Evolutionary conservation across 2,329 filamentous ascomycete genomes (phyloP).

Genomic region (Lachnellula subtilissima): DNA sequence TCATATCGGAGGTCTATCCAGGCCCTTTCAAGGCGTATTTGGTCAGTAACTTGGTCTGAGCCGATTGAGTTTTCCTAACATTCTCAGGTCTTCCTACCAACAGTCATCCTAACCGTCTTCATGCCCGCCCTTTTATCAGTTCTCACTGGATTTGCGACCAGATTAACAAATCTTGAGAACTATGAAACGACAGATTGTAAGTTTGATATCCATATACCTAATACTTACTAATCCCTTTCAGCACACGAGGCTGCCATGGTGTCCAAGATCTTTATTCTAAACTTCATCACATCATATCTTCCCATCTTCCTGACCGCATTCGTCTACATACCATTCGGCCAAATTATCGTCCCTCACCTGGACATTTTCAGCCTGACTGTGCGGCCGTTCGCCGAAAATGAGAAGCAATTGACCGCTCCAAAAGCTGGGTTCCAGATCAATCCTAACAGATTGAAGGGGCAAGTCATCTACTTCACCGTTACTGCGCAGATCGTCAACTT

Average conservation of each 20-base stretch:
- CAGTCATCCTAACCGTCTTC: slow-evolving; percentile 74
- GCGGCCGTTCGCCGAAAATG: slow-evolving; percentile 68
- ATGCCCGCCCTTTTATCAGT: slow-evolving; percentile 74
- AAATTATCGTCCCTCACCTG: slow-evolving; percentile 76
- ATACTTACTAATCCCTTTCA: slow-evolving; percentile 29
- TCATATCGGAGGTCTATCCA: slow-evolving; percentile 89
- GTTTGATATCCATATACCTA: neutral
- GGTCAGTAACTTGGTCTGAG: slow-evolving; percentile 44
- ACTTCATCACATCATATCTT: slow-evolving; percentile 94
- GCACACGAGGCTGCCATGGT: slow-evolving; percentile 80
- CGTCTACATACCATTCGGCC: slow-evolving; percentile 88
- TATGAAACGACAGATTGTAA: slow-evolving; percentile 76
- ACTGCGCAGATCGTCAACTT: slow-evolving; percentile 90
- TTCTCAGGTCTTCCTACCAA: slow-evolving; percentile 76
- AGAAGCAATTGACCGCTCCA: slow-evolving; percentile 59
- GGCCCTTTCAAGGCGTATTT: slow-evolving; percentile 83
- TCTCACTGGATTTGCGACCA: slow-evolving; percentile 71
- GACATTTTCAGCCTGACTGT: slow-evolving; percentile 75
- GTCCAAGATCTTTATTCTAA: slow-evolving; percentile 90
- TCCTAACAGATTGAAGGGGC: slow-evolving; percentile 74
- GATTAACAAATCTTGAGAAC: slow-evolving; percentile 80
- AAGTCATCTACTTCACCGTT: slow-evolving; percentile 94
- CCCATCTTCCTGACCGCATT: slow-evolving; percentile 91
- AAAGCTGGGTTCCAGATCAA: slow-evolving; percentile 73
- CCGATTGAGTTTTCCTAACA: slow-evolving; percentile 11